Evolutionary conservation across 768 basidiomycete species (phyloP).

Genomic region (Podaxis carcinomalis): DNA sequence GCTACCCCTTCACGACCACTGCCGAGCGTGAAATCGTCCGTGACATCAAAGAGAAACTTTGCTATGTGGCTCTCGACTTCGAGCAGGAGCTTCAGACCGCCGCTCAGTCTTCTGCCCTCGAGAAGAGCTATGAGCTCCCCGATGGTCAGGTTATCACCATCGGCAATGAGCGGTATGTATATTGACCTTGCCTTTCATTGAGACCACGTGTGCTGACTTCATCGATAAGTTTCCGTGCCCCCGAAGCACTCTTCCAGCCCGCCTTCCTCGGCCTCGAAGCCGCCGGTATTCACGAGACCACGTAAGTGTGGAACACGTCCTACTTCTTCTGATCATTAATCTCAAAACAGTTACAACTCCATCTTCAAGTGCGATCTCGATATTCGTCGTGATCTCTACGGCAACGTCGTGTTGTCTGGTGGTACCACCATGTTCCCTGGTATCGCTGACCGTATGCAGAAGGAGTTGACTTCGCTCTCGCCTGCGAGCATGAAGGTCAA

Average conservation of each 20-base stretch:
- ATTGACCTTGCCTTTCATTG: constrained; percentile 38
- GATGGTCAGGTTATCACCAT: constrained; percentile 97
- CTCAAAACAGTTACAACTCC: constrained; percentile 57
- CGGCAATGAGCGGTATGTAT: constrained; percentile 85
- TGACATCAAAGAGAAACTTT: constrained; percentile 97
- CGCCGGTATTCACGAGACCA: constrained; percentile 90
- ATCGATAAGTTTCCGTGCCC: constrained; percentile 73
- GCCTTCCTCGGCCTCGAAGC: constrained; percentile 86
- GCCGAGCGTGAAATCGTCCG: constrained; percentile 93
- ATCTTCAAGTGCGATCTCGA: constrained; percentile 87
- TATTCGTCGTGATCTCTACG: constrained; percentile 76
- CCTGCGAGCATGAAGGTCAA: constrained; percentile 94
- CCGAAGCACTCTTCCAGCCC: constrained; percentile 94
- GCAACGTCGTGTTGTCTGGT: constrained; percentile 84
- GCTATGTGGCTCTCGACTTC: constrained; percentile 92
- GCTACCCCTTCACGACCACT: constrained; percentile 93
- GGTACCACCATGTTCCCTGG: constrained; percentile 97
- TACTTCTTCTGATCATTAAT: constrained; percentile 7
- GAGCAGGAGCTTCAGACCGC: constrained; percentile 92
- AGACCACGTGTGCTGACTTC: constrained; percentile 48
- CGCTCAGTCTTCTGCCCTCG: constrained; percentile 81
- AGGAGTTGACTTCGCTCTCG: constrained; percentile 81
- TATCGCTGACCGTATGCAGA: constrained; percentile 94
- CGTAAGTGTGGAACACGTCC: constrained; percentile 32
- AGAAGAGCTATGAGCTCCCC: constrained; percentile 89